These are phyloP conservation scores for Cinchona pubescens DNA, from an alignment of 257 asterid genomes.

Conservation along the genomic window DNA sequence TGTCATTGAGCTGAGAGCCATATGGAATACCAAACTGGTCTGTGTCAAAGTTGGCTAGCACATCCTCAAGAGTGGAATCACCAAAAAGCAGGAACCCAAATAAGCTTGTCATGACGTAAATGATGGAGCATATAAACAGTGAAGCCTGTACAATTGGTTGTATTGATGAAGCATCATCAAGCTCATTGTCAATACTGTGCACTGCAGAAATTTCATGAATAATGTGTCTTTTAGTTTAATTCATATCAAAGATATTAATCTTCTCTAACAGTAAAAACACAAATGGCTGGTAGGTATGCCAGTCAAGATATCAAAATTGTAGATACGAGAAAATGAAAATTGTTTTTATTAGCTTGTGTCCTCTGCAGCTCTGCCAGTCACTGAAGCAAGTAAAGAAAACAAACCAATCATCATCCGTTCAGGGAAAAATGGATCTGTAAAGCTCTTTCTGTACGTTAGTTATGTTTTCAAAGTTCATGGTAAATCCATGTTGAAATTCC, in stretches of 20 bases:
- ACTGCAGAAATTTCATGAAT: constrained; percentile 34
- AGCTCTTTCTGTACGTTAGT: not conserved
- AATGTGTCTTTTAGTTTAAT: not conserved
- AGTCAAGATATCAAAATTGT: not conserved
- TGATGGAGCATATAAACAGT: constrained; percentile 44
- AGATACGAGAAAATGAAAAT: too few relatives aligned
- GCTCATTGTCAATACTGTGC: constrained; percentile 55
- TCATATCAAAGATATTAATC: not conserved
- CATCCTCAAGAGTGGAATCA: constrained; percentile 58
- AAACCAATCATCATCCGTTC: not conserved
- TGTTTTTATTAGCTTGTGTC: not conserved
- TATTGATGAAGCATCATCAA: constrained; percentile 37
- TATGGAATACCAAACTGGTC: constrained; percentile 82
- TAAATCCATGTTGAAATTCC: not conserved
- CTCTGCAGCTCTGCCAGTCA: not conserved
- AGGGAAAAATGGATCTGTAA: not conserved
- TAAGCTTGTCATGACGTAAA: constrained; percentile 54
- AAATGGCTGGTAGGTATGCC: not conserved
- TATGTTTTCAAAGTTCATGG: not conserved
- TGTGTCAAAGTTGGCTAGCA: constrained; percentile 76
- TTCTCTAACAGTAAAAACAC: not conserved
- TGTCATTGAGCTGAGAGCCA: constrained; percentile 66
- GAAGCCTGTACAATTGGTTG: constrained; percentile 47
- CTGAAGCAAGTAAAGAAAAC: not conserved
- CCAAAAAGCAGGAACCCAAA: constrained; percentile 63